These are phyloP conservation scores for Arthrinium puccinioides DNA, from an alignment of 2,329 filamentous ascomycete species.

Conservation along the genomic window DNA sequence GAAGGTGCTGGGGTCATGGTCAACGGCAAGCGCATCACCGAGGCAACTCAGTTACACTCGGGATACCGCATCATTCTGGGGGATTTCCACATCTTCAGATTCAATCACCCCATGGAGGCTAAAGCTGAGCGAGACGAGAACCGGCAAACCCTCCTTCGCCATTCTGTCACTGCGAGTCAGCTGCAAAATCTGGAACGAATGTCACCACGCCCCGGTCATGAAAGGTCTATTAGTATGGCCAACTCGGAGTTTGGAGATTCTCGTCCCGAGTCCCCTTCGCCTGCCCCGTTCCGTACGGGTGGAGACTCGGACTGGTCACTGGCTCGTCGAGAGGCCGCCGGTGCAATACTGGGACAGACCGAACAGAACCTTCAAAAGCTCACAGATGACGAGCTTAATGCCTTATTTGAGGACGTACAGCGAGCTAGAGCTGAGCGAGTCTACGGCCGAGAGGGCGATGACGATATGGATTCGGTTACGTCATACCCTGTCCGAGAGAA, in stretches of 20 bases:
- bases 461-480: conserved; percentile 81
- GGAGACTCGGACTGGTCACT: conserved; percentile 93
- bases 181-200: conserved; percentile 49
- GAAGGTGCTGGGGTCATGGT: conserved; percentile 98
- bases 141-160: conserved; percentile 76
- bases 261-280: conserved; percentile 74
- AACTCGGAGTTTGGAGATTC: conserved; percentile 74
- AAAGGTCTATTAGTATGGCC: conserved; percentile 71
- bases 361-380: conserved; percentile 88
- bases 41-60: conserved; percentile 78
- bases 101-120: conserved; percentile 96
- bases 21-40: conserved; percentile 84
- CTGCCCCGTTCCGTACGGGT: conserved; percentile 59
- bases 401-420: conserved; percentile 89
- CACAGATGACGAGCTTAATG: conserved; percentile 89
- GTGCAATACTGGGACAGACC: conserved; percentile 70
- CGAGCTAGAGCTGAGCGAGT: conserved; percentile 73
- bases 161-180: conserved; percentile 64
- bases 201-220: conserved; percentile 61
- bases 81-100: conserved; percentile 97
- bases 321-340: conserved; percentile 86
- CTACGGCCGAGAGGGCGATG: conserved; percentile 67
- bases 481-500: conserved; percentile 89
- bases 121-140: conserved; percentile 84
- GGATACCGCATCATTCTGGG: conserved; percentile 93